These are phyloP conservation scores for Neopestalotiopsis clavispora DNA, from an alignment of 2,329 filamentous ascomycete genomes.

Conservation along the genomic window DNA sequence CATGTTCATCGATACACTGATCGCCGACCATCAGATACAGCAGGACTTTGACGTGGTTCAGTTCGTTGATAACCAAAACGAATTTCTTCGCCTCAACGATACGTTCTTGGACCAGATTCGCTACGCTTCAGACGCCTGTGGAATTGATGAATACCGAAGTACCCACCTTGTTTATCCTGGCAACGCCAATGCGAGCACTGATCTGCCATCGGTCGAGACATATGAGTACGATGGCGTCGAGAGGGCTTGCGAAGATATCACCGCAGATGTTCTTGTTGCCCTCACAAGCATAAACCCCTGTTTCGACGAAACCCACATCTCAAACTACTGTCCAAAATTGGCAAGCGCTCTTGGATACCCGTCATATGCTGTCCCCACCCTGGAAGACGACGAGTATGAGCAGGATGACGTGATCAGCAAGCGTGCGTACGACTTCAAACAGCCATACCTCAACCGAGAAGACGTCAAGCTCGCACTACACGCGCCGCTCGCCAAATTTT, in stretches of 20 bases:
- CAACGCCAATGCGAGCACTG: slow-evolving; percentile 53
- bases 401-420: slow-evolving; percentile 58
- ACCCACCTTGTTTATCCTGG: slow-evolving; percentile 62
- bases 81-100: slow-evolving; percentile 58
- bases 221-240: slow-evolving; percentile 57
- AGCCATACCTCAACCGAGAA: slow-evolving; percentile 69
- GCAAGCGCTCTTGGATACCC: slow-evolving; percentile 61
- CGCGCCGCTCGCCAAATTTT: slow-evolving; percentile 48
- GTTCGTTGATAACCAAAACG: slow-evolving; percentile 55
- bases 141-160: slow-evolving; percentile 56
- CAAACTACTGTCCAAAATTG: slow-evolving; percentile 66
- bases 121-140: slow-evolving; percentile 51
- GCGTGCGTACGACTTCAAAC: slow-evolving; percentile 57
- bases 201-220: slow-evolving; percentile 43
- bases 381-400: slow-evolving; percentile 41
- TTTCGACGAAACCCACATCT: slow-evolving; percentile 69
- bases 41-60: slow-evolving; percentile 51
- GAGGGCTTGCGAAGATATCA: slow-evolving; percentile 34
- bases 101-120: slow-evolving; percentile 56
- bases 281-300: slow-evolving; percentile 63
- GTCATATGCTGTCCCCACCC: neutral
- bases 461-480: slow-evolving; percentile 71
- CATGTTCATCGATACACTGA: slow-evolving; percentile 65
- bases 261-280: slow-evolving; percentile 42
- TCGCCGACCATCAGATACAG: slow-evolving; percentile 49